These are phyloP conservation scores for Xylariaceae sp. DNA, from an alignment of 2,329 filamentous ascomycete species.

Conservation along the genomic window DNA sequence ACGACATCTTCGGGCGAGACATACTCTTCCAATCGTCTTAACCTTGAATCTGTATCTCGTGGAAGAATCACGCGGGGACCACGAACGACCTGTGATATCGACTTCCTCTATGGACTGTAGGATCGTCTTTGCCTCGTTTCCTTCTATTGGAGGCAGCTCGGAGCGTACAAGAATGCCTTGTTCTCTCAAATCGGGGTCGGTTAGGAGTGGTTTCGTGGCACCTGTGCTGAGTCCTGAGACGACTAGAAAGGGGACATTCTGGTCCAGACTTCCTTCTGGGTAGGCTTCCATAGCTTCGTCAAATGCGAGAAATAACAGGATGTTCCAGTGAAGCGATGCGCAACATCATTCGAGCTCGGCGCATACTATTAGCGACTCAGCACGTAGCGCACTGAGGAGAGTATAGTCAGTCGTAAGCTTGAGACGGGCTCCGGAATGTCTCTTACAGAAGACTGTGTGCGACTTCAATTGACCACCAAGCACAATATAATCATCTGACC, in stretches of 20 bases:
- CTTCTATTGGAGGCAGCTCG: slow-evolving; percentile 63
- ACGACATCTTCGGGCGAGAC: slow-evolving; percentile 32
- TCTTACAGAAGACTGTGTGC: no score
- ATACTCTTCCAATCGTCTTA: slow-evolving; percentile 75
- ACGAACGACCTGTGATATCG: slow-evolving; percentile 62
- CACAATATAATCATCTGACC: no score
- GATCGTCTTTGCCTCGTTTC: slow-evolving; percentile 60
- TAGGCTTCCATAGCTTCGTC: slow-evolving; percentile 67
- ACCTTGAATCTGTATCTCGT: slow-evolving; percentile 62
- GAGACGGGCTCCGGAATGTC: no score
- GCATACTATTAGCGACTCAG: no score
- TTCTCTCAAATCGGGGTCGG: slow-evolving; percentile 50
- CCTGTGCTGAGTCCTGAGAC: slow-evolving; percentile 66
- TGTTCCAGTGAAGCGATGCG: no score
- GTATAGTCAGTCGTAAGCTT: no score
- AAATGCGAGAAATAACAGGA: no score
- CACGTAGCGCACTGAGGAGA: no score
- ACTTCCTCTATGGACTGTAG: slow-evolving; percentile 61
- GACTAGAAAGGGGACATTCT: slow-evolving; percentile 80
- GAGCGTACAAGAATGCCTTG: slow-evolving; percentile 62
- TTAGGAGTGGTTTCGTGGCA: slow-evolving; percentile 35
- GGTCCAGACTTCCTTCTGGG: slow-evolving; percentile 72
- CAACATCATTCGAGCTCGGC: no score
- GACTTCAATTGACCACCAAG: no score
- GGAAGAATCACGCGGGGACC: slow-evolving; percentile 56